A percentile compares a stretch with the other conserved stretches of the same genome.
Evolutionary conservation across 768 basidiomycete species (phyloP).

Genomic region (Leccinum rimulosum): DNA sequence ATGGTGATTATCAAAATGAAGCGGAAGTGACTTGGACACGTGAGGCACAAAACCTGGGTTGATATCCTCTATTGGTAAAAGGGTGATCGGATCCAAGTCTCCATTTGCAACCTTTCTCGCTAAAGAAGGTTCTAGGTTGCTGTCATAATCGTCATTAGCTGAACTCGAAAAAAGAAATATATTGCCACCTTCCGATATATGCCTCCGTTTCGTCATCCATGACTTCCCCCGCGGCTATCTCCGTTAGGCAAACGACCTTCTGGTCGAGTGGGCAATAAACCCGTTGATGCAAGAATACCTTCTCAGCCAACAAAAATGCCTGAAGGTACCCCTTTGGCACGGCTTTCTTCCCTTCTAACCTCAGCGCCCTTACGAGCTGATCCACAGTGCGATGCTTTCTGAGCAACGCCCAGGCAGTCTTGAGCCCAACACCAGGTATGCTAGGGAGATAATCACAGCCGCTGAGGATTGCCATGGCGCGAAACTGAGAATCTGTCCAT

Average conservation of each 20-base stretch:
- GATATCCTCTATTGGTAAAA: constrained; percentile 74
- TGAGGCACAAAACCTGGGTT: constrained; percentile 62
- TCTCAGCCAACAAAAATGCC: constrained; percentile 79
- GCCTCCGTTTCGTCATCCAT: constrained; percentile 63
- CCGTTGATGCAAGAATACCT: constrained; percentile 89
- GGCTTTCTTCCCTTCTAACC: constrained; percentile 78
- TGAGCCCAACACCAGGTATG: constrained; percentile 88
- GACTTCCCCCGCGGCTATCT: constrained; percentile 47
- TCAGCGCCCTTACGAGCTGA: constrained; percentile 72
- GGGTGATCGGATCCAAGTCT: constrained; percentile 66
- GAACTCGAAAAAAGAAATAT: neutral
- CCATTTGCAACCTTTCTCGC: constrained; percentile 70
- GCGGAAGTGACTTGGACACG: constrained; percentile 43
- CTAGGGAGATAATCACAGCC: constrained; percentile 93
- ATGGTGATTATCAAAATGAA: constrained; percentile 28
- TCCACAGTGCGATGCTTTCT: constrained; percentile 85
- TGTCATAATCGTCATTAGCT: constrained; percentile 30
- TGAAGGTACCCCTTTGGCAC: constrained; percentile 77
- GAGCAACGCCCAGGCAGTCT: constrained; percentile 84
- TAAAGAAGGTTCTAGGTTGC: constrained; percentile 59
- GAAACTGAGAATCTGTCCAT: constrained; percentile 89
- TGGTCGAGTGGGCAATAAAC: constrained; percentile 77
- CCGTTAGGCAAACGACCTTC: constrained; percentile 68
- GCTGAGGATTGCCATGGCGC: constrained; percentile 89
- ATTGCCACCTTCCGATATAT: constrained; percentile 63